Evolutionary conservation across 805 yeast genomes (phyloP).

Genomic region (Clavispora carvajalis): DNA sequence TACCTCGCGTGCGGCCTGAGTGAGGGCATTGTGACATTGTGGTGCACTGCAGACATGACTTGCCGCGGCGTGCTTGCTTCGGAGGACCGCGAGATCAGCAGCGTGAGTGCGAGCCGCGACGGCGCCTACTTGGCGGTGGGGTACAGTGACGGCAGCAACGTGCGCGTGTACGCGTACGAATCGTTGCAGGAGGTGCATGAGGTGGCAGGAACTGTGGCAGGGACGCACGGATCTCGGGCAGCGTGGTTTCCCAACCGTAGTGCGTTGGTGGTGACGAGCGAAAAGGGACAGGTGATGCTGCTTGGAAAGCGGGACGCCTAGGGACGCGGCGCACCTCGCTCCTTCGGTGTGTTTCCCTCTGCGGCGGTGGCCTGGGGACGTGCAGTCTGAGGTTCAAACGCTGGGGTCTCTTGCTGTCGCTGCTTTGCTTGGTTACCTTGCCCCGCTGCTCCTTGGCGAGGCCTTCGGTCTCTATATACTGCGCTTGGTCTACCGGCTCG

Average conservation of each 20-base stretch:
- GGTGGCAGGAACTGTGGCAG: constrained; percentile 9
- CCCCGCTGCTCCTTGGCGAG: too few relatives aligned
- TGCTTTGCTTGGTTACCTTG: too few relatives aligned
- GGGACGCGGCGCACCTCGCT: not conserved
- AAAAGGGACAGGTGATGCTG: constrained; percentile 24
- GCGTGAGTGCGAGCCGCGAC: constrained; percentile 39
- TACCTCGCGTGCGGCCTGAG: constrained; percentile 50
- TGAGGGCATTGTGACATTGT: constrained; percentile 51
- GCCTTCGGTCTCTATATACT: too few relatives aligned
- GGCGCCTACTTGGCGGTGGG: constrained; percentile 43
- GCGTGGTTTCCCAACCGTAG: constrained; percentile 32
- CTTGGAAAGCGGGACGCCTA: not conserved
- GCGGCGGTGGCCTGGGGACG: too few relatives aligned
- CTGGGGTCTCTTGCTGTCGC: too few relatives aligned
- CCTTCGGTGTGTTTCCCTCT: not conserved
- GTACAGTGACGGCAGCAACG: constrained; percentile 37
- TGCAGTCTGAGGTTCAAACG: too few relatives aligned
- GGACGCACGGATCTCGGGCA: constrained; percentile 6
- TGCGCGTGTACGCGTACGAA: constrained; percentile 34
- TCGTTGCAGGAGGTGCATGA: constrained; percentile 25
- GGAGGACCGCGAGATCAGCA: constrained; percentile 39
- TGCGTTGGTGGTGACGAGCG: constrained; percentile 13
- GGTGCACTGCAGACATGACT: constrained; percentile 40
- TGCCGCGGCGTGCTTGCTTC: constrained; percentile 30
- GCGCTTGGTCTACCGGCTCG: too few relatives aligned